These are phyloP conservation scores for Didymella pinodella DNA, from an alignment of 2,329 filamentous ascomycete species.

Conservation along the genomic window DNA sequence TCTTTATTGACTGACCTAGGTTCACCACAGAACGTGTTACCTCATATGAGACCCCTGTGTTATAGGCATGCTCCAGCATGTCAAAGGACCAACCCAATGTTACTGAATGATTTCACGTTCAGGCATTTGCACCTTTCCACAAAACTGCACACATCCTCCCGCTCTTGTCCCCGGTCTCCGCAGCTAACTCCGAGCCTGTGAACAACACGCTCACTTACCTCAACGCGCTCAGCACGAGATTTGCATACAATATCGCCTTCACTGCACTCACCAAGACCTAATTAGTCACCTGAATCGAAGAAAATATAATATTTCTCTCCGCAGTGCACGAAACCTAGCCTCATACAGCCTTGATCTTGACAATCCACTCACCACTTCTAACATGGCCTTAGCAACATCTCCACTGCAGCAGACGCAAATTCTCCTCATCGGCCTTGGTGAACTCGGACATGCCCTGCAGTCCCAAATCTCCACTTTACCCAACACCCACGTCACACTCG, in stretches of 20 bases:
- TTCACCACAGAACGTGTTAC: not conserved
- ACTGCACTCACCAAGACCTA: not conserved
- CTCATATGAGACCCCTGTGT: not conserved
- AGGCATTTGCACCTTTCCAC: not conserved
- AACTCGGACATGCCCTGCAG: constrained; percentile 68
- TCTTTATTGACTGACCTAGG: not conserved
- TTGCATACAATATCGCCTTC: not conserved
- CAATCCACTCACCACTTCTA: not conserved
- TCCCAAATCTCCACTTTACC: constrained; percentile 60
- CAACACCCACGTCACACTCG: constrained; percentile 58
- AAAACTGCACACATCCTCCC: not conserved
- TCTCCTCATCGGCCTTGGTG: constrained; percentile 72
- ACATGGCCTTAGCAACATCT: not conserved
- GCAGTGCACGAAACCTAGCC: no score
- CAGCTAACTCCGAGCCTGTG: not conserved
- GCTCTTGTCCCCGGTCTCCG: not conserved
- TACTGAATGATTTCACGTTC: not conserved
- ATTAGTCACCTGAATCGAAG: not conserved
- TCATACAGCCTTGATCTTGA: no score
- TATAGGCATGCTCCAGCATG: not conserved
- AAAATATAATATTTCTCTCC: not conserved
- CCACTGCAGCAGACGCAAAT: constrained; percentile 42
- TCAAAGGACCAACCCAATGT: not conserved
- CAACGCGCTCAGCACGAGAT: not conserved
- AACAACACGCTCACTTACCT: not conserved